A percentile compares a stretch with the other conserved stretches of the same genome.
These are phyloP conservation scores for Tetrahymena malaccensis DNA, from an alignment of 73 alveolate genomes.

Conservation along the genomic window DNA sequence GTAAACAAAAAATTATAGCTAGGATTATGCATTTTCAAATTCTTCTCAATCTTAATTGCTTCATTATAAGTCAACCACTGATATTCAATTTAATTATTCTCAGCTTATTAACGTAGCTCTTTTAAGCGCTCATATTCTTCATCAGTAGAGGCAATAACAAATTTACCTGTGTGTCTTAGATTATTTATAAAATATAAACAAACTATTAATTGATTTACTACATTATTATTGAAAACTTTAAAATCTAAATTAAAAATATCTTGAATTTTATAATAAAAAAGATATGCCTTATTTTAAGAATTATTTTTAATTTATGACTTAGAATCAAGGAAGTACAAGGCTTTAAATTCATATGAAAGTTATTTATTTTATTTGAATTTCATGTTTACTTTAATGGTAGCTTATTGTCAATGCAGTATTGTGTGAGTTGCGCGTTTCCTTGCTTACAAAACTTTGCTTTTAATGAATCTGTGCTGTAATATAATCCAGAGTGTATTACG, in stretches of 20 bases:
- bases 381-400: slow-evolving; percentile 4
- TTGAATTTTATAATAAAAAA: background rate
- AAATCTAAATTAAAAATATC: background rate
- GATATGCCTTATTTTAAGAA: background rate
- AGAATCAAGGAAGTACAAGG: no score
- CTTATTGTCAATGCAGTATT: slow-evolving; percentile 52
- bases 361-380: background rate
- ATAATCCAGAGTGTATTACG: slow-evolving; percentile 85
- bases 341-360: no score
- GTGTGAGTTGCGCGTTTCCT: slow-evolving; percentile 60
- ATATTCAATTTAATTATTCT: slow-evolving; percentile 55
- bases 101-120: slow-evolving; percentile 54
- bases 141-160: slow-evolving; percentile 61
- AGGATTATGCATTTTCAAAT: slow-evolving; percentile 45
- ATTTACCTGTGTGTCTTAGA: slow-evolving; percentile 64
- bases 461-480: slow-evolving; percentile 58
- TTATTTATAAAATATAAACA: no score
- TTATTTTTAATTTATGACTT: no score
- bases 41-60: slow-evolving; percentile 60
- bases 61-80: slow-evolving; percentile 50
- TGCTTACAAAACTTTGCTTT: slow-evolving; percentile 64
- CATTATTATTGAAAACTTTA: no score
- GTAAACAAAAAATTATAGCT: slow-evolving; percentile 57
- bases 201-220: no score
- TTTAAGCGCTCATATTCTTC: slow-evolving; percentile 47